Percentiles rank a stretch among this genome's conserved stretches.
Evolutionary conservation across 129 eudicot species (phyloP).

Genomic region (Artemisia argyi): DNA sequence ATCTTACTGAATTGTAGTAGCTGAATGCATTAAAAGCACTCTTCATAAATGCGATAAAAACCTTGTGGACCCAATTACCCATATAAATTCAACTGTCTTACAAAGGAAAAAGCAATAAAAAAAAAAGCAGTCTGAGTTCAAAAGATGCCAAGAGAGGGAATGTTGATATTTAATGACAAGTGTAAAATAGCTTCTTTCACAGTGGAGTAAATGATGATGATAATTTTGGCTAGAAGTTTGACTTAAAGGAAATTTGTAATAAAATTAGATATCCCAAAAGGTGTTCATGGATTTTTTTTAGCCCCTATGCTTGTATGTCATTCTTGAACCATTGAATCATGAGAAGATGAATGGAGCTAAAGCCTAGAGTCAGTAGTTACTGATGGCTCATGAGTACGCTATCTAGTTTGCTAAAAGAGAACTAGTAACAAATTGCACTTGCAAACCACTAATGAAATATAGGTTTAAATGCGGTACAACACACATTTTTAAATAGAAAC

Average conservation of each 20-base stretch:
- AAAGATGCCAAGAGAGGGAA: background rate
- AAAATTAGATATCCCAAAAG: background rate
- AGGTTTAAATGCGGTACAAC: background rate
- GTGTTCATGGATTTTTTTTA: background rate
- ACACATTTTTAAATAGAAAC: background rate
- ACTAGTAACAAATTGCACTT: background rate
- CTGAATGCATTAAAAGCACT: background rate
- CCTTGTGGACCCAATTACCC: background rate
- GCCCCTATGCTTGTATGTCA: constrained; percentile 4
- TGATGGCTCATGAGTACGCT: background rate
- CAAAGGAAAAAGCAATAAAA: background rate
- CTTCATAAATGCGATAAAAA: background rate
- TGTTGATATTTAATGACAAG: background rate
- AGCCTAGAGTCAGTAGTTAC: background rate
- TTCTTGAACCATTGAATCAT: background rate
- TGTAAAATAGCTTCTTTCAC: background rate
- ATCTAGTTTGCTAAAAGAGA: background rate
- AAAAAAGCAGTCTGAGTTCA: background rate
- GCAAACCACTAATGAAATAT: background rate
- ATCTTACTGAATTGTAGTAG: background rate
- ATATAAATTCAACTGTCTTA: background rate
- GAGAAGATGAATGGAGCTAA: background rate
- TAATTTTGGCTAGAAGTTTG: constrained; percentile 1
- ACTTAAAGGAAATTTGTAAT: background rate
- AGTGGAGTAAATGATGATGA: constrained; percentile 3